Percentiles rank a stretch among this genome's conserved stretches.
Evolutionary conservation across 805 yeast genomes (phyloP).

Genomic region (Grigorovia yakushimaensis): DNA sequence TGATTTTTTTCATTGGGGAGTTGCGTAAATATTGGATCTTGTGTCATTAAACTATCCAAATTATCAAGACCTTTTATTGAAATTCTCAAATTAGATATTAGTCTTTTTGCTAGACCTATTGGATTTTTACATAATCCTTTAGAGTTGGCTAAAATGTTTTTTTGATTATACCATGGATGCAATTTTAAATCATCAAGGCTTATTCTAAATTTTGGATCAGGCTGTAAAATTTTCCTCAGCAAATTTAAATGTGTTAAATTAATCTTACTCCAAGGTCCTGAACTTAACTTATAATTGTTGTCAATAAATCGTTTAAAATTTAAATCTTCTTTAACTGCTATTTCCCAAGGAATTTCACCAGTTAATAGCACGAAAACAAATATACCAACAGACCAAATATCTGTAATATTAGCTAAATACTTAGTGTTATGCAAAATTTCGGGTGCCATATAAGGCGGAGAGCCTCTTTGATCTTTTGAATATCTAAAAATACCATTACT

Average conservation of each 20-base stretch:
- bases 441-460: slow-evolving; percentile 75
- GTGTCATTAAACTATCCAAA: slow-evolving; percentile 22
- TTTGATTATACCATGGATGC: slow-evolving; percentile 48
- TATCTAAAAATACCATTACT: slow-evolving; percentile 38
- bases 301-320: slow-evolving; percentile 35
- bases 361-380: slow-evolving; percentile 51
- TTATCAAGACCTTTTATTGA: slow-evolving; percentile 43
- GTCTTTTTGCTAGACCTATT: slow-evolving; percentile 37
- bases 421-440: slow-evolving; percentile 39
- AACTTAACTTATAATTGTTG: slow-evolving; percentile 37
- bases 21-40: slow-evolving; percentile 8
- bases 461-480: slow-evolving; percentile 52
- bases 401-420: slow-evolving; percentile 50
- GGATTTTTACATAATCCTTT: slow-evolving; percentile 49
- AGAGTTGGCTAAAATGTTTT: slow-evolving; percentile 34
- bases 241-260: slow-evolving; percentile 41
- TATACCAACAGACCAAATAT: slow-evolving; percentile 64
- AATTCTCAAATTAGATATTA: slow-evolving; percentile 44
- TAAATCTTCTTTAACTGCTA: slow-evolving; percentile 44
- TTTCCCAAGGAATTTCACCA: slow-evolving; percentile 68
- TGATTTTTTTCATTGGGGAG: not conserved
- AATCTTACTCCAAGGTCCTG: slow-evolving; percentile 47
- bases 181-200: slow-evolving; percentile 32
- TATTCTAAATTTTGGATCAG: slow-evolving; percentile 38
- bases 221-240: slow-evolving; percentile 42